Evolutionary conservation across 2,329 filamentous ascomycete species (phyloP), one percentile per base, ranked within the genome.

Genomic region (Periconia sp.): DNA sequence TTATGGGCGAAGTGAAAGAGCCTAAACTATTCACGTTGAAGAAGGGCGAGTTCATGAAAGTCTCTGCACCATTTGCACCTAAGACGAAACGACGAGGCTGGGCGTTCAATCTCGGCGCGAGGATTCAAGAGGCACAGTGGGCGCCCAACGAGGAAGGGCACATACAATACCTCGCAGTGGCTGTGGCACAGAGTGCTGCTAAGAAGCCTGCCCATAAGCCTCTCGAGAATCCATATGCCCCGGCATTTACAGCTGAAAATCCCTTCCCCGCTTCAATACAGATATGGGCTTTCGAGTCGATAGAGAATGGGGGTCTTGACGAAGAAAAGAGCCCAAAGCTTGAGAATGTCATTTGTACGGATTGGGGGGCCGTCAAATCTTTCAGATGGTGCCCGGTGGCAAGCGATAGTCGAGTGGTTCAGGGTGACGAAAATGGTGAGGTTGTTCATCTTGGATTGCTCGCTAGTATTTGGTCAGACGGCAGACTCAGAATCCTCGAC

Each of bases 391-490:
- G 82, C 65, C 82, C 81, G 11, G 70, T 81, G 45, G 63, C 66
- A 33, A 70, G 72, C 3, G 44, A 54, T 37, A 57, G 64, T 1
- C 49, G 20, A 10, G 27, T 41, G 1, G 45, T 64, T 19, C 57
- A 69, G 1, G 60, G 70, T 13, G 66, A 75, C 20, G 54, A 68
- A 43, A 62, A 66, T 20, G 18, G 19, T 6, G 43, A 45, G 15
- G 60, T 54, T 14, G 62, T 58, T 31, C 60, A 66, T 45, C 66
- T 85, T 35, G 83, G 83, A 0, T 69, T 86, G 7, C 73, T 87
- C 20, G 84, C 82, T 5, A 77, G 78, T 11, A 68, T 86, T 1
- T 86, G 81, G 74, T 77, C 76, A n/a, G 85, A 88, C 64, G 85
- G 85, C 6, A 74, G 68, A 45, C 69, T 84, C 5, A 75, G 82